Evolutionary conservation across 1,284 basidiomycete genomes (phyloP), one percentile per base, ranked within the genome.

Genomic region (Sphagnurus paluster): DNA sequence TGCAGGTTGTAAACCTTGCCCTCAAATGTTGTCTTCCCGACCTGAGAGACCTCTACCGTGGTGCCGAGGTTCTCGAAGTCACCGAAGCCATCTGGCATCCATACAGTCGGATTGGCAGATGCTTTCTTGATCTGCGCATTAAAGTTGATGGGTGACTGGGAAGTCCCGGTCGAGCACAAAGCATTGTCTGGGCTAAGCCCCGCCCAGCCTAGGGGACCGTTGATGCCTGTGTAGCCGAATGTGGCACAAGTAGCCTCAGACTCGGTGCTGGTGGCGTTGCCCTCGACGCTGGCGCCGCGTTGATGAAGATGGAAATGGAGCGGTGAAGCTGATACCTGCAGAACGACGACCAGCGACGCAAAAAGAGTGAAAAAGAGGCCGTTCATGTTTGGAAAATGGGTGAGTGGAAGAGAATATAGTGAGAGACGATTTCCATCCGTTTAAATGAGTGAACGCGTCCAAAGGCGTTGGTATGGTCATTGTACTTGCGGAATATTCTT

Each of bases 191-290:
- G 8, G 16, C 40, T 39, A 11, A 50, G 34, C 1, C 48, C 48
- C 6, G 44, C 48, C 48, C 48, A 50, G 21, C 44, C 48, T 3
- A 50, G 35, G n/a, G 48, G 48, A 7, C 48, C 48, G 13, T 13
- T 46, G 29, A 40, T 24, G 24, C 48, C 48, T 9, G 33, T 42
- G 36, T 50, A 46, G 6, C 42, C 30, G 38, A 49, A 49, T n/a
- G 6, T 20, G 5, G 21, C 24, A 3, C 10, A 4, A 14, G 37
- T 26, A 14, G 28, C n/a, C n/a, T n/a, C 14, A 26, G 25, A 24
- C 11, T 32, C 29, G n/a, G n/a, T n/a, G n/a, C n/a, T n/a, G n/a
- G n/a, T n/a, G n/a, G n/a, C n/a, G n/a, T n/a, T n/a, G n/a, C n/a
- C n/a, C n/a, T n/a, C n/a, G n/a, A n/a, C n/a, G n/a, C n/a, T n/a